Conservation (phyloP, 2,329 filamentous ascomycete genomes). For the Alternaria brassicae region DNA sequence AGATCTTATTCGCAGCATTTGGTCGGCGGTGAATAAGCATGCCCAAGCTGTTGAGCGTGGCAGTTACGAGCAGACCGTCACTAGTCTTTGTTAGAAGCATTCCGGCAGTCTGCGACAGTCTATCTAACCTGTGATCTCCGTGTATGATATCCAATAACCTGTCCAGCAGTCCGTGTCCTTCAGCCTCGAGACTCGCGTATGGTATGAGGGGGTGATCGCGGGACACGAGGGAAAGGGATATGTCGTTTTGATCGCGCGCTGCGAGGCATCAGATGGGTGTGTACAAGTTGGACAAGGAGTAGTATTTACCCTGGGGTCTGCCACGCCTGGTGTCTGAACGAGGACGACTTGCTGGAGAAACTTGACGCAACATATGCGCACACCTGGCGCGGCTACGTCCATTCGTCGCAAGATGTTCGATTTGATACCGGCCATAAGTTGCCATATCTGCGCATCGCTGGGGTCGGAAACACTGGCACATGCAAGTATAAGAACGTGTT, state of each 20-base stretch:
- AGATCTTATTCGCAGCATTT: slow-evolving; percentile 81
- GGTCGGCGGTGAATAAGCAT: slow-evolving; percentile 83
- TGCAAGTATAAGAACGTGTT: slow-evolving; percentile 45
- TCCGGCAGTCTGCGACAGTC: slow-evolving; percentile 13
- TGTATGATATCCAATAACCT: slow-evolving; percentile 85
- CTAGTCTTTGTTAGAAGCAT: slow-evolving; percentile 57
- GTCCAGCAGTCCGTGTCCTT: slow-evolving; percentile 89
- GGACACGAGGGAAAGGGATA: slow-evolving; percentile 85
- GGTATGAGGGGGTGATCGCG: slow-evolving; percentile 82
- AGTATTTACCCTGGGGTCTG: slow-evolving; percentile 78
- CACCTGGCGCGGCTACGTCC: slow-evolving; percentile 77
- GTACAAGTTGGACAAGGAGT: slow-evolving; percentile 9
- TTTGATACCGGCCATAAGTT: slow-evolving; percentile 88
- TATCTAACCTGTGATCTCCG: slow-evolving; percentile 78
- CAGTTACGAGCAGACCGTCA: slow-evolving; percentile 87
- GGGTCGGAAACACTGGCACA: slow-evolving; percentile 80
- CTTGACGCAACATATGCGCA: slow-evolving; percentile 95
- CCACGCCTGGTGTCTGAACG: slow-evolving; percentile 84
- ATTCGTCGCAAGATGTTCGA: slow-evolving; percentile 85
- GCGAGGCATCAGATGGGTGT: slow-evolving; percentile 43
- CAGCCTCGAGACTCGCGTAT: slow-evolving; percentile 83
- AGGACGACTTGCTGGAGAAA: slow-evolving; percentile 94
- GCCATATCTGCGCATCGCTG: slow-evolving; percentile 82
- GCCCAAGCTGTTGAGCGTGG: slow-evolving; percentile 87
- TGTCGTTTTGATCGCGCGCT: slow-evolving; percentile 80